Base-by-base conservation (phyloP, 108 stramenopile species). In the Pseudonitzschia multiseries region DNA sequence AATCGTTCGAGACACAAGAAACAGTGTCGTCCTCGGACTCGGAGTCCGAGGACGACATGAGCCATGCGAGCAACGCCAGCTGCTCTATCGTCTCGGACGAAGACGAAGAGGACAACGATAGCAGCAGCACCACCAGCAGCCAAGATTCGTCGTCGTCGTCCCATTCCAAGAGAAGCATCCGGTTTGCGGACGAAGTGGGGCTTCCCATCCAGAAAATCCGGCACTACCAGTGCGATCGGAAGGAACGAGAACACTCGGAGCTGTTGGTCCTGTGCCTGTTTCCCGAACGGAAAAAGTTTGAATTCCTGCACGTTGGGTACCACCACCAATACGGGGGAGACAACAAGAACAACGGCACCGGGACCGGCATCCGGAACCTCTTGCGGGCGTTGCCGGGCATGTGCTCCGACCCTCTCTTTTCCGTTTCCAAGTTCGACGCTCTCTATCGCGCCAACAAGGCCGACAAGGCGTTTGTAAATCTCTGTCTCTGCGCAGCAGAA, bases 171-270 rank as follows among this genome's bases (percentile, higher is more conserved):
- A 8, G 56, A 26, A 27, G 56, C 26, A 31, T 76, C 28, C 68
- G 75, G 40, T 76, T 76, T 44, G 75, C 75, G n/a, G 75, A 76
- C 40, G 75, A 76, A 41, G 31, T 69, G 21, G 75, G 75, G 10
- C 28, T 69, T 14, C 69, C 68, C 44, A 69, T 76, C 28, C 57
- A 61, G 46, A 61, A 46, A 14, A 8, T 70, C 41, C 32, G 42
- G 28, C 48, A 27, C 24, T 36, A 57, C 24, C 28, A 42, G 40
- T 50, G 56, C 40, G 51, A 54, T 31, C 65, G 31, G 18, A 24
- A 52, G 18, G 36, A 31, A 6, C 10, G 18, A 2, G 54, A 66
- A n/a, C 32, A 31, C 51, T 31, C 40, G 26, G 28, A 52, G 31
- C 57, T 70, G 4, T 28, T 76, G 22, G 69, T 76, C 4, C 60